Evolutionary conservation across 495 filamentous ascomycete genomes (phyloP), one percentile per base, ranked within the genome.

Genomic region (Chaetomidium leptoderma): DNA sequence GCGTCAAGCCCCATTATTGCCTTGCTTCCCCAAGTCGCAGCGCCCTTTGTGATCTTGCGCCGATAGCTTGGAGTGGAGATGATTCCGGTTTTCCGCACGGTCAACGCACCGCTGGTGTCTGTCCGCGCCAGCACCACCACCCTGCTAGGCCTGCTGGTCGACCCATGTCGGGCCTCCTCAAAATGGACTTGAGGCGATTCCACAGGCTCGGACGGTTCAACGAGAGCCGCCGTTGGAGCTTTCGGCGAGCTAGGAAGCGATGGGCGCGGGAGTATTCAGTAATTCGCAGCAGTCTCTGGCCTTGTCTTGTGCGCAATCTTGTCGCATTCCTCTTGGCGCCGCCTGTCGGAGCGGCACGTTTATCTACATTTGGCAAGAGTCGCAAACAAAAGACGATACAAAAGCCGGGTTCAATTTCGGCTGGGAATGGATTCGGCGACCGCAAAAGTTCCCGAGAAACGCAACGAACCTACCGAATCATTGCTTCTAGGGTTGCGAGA

Each of bases 21-120:
- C 5, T 35, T 54, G 50, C 50, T 50, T 45, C 27, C 17, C 43
- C 57, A 11, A 23, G 48, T 54, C 50, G 57, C 45, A 55, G 19
- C 37, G 17, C 37, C 36, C 42, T 52, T 50, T 27, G 32, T 37
- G 53, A 10, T 33, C 40, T 45, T 24, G 19, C 19, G 39, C 36
- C 30, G 16, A 30, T 7, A 29, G 6, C 35, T 35, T 27, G 50
- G 35, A 19, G 53, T 42, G 39, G 54, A 24, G 42, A 19, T 33
- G 27, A 23, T 35, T 10, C 32, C 6, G 7, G 21, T 27, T 58
- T 49, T 51, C 37, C 55, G 60, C 60, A 62, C 60, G 26, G 60
- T 26, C 53, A 33, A 19, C 36, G 23, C 35, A 60, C 51, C 58
- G 58, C 58, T 55, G 55, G 58, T 52, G 40, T 47, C 43, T 30